Conservation (phyloP, 2,329 filamentous ascomycete species). For the Nemania abortiva region DNA sequence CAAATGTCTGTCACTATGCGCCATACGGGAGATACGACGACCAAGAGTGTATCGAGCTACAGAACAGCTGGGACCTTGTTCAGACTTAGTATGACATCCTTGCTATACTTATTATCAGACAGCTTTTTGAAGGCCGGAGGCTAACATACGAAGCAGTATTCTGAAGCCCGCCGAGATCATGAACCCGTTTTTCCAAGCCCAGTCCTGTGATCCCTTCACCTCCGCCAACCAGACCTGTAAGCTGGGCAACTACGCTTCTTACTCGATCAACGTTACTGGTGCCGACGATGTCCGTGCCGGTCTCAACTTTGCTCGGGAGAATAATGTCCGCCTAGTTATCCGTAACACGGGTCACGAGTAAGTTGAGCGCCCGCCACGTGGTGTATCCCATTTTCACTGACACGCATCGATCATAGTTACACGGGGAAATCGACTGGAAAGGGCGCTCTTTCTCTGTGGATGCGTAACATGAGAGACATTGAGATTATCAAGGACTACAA, state of each 20-base stretch:
- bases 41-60: not conserved
- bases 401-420: too few species aligned
- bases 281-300: slow-evolving; percentile 38
- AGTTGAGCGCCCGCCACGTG: slow-evolving; percentile 8
- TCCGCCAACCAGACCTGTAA: not conserved
- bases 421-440: slow-evolving; percentile 64
- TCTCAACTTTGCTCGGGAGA: slow-evolving; percentile 53
- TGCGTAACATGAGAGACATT: slow-evolving; percentile 59
- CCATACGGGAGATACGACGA: not conserved
- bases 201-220: slow-evolving; percentile 23
- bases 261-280: slow-evolving; percentile 45
- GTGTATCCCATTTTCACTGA: too few species aligned
- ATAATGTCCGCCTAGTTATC: slow-evolving; percentile 61
- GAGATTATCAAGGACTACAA: slow-evolving; percentile 28
- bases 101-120: not conserved
- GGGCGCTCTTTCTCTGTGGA: slow-evolving; percentile 62
- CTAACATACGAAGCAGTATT: not conserved
- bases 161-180: slow-evolving; percentile 5
- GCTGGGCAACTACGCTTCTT: slow-evolving; percentile 33
- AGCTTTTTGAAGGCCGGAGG: too few species aligned
- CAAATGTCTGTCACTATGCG: slow-evolving; percentile 1
- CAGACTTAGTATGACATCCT: not conserved
- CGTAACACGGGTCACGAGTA: slow-evolving; percentile 63
- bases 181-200: slow-evolving; percentile 4
- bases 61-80: not conserved